Conservation (phyloP, 208 protist species). For the Leishmania amazonensis region DNA sequence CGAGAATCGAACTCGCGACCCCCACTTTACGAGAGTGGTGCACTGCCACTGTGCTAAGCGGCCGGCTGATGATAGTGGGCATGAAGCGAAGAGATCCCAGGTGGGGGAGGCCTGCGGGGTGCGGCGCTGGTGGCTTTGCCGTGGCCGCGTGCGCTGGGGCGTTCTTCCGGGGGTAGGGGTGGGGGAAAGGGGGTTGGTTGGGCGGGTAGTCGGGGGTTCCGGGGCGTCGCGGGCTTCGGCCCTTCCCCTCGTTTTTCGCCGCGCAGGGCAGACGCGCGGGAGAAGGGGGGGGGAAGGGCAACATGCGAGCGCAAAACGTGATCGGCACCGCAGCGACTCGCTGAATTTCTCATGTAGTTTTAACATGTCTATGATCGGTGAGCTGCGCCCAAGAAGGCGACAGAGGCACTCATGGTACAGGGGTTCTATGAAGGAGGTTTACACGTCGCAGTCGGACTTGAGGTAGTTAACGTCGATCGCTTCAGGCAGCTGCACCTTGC, state of each 20-base stretch:
- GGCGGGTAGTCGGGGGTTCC: background rate
- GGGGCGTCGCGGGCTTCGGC: too few species aligned
- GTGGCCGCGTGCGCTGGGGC: too few species aligned
- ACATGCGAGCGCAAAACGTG: background rate
- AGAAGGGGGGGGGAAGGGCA: background rate
- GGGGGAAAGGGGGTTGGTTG: too few species aligned
- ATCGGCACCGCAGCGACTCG: background rate
- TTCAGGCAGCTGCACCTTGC: conserved; percentile 69
- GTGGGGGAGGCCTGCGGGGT: too few species aligned
- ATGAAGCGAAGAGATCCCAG: too few species aligned
- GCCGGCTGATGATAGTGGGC: conserved; percentile 28
- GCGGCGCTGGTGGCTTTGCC: too few species aligned
- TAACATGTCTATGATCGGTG: conserved; percentile 7
- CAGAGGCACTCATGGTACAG: background rate
- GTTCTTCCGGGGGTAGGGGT: background rate
- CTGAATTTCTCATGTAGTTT: background rate
- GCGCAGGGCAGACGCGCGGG: background rate
- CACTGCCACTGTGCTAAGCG: conserved; percentile 96
- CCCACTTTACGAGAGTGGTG: conserved; percentile 96
- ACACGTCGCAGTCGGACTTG: conserved; percentile 45
- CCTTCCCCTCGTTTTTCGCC: background rate
- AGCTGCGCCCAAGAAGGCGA: background rate
- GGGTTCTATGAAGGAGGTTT: background rate
- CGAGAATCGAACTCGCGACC: conserved; percentile 96
- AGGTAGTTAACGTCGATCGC: conserved; percentile 82